Evolutionary conservation across 2,329 filamentous ascomycete species (phyloP), one percentile per base, ranked within the genome.

Genomic region (Ophiostoma piceae): DNA sequence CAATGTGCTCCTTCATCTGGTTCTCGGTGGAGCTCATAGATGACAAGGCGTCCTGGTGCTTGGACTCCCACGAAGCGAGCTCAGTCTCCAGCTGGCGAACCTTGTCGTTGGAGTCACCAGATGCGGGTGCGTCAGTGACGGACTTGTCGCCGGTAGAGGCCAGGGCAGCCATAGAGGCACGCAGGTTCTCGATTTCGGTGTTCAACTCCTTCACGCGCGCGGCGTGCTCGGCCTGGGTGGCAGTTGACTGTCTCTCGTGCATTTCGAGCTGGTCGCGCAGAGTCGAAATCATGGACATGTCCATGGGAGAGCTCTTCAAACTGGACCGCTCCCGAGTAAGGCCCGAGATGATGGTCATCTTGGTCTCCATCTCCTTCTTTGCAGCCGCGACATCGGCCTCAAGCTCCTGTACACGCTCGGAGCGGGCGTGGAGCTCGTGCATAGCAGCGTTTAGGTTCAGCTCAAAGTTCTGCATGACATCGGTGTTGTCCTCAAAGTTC

Each of bases 361-460:
- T 99, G 73, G 87, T 89, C 77, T 99, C 95, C 90, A 98, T 96
- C 79, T 99, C 95, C 82, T 93, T 97, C 82, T 92, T 95, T 29
- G 93, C 87, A 3, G 88, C 89, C 35, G 88, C 83, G 70, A 97
- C 87, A 74, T 97, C 94, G 6, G 88, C 88, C 79, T 99, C 95
- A 16, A 99, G 84, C 75, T 94, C 89, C 76, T 96, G 92, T 68
- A 97, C 94, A 37, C 94, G 89, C 78, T 98, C 94, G 54, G 94
- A 94, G 60, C 94, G 88, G 11, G 85, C 85, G 73, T 97, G 91
- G 43, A 99, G 84, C 77, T 99, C 95, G 75, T 95, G 92, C 89
- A 97, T 94, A 71, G 94, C 92, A 1, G 92, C 87, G 76, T 95
- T 95, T 60, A 99, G 82, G 77, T 97, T 96, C 66, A 95, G 82